phyloP scores from a whole-genome alignment of 1,284 basidiomycete species.

The Cryptococcus sp. region DNA sequence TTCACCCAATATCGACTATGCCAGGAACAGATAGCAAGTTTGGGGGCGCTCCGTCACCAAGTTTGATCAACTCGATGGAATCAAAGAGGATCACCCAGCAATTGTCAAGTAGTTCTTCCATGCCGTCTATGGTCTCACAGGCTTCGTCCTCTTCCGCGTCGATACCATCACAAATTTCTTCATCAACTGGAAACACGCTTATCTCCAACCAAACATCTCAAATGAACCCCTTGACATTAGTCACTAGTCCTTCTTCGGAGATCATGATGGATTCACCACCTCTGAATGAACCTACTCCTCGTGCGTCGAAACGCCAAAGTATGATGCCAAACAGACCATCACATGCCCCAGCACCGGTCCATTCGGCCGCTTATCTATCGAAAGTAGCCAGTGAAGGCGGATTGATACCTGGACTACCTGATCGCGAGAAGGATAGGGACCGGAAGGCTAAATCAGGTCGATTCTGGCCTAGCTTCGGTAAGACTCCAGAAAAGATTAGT shows the following conservation, averaged over 20 bases:
- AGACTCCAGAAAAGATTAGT: slow-evolving; percentile 50
- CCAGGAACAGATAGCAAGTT: slow-evolving; percentile 62
- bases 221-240: slow-evolving; percentile 8
- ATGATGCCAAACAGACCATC: slow-evolving; percentile 33
- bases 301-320: slow-evolving; percentile 37
- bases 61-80: slow-evolving; percentile 45
- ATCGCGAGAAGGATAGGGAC: slow-evolving; percentile 57
- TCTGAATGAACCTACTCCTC: slow-evolving; percentile 17
- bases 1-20: slow-evolving; percentile 60
- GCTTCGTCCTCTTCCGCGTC: neutral
- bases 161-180: neutral
- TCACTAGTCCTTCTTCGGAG: slow-evolving; percentile 12
- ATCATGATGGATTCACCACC: slow-evolving; percentile 5
- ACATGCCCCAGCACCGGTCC: slow-evolving; percentile 7
- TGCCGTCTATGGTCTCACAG: slow-evolving; percentile 10
- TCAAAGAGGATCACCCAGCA: slow-evolving; percentile 21
- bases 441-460: slow-evolving; percentile 83
- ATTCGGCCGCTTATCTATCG: slow-evolving; percentile 39
- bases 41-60: slow-evolving; percentile 49
- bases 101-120: slow-evolving; percentile 3
- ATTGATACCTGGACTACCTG: slow-evolving; percentile 20
- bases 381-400: slow-evolving; percentile 34
- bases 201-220: neutral
- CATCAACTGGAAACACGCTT: neutral
- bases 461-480: slow-evolving; percentile 68